Evolutionary conservation across 495 filamentous ascomycete genomes (phyloP), one percentile per base, ranked within the genome.

Genomic region (Corynascus novoguineensis): DNA sequence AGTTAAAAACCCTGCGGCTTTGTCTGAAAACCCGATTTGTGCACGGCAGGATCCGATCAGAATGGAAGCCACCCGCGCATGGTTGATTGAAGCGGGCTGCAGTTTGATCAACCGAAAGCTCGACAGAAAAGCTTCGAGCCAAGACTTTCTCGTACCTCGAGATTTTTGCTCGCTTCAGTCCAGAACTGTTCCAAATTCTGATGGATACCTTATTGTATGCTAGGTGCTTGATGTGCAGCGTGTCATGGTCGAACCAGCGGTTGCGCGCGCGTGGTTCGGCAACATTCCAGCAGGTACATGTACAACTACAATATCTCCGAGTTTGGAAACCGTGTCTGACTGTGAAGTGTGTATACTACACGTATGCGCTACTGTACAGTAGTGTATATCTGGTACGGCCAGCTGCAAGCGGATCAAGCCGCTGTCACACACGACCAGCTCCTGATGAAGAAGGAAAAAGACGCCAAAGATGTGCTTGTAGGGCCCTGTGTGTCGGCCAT

Each of bases 31-130:
- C n/a, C n/a, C n/a, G n/a, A 15, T 37, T 37, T 10, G 8, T 10
- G 2, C 11, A 3, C 35, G 19, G 34, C 34, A 2, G 12, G 6
- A 37, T 3, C 3, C 6, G 12, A 37, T 14, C 34, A n/a, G n/a
- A n/a, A n/a, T 37, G 6, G 34, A 37, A 11, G 34, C 27, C 46
- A 1, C 4, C 22, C 10, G 9, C 29, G 29, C 25, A 48, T 48
- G 25, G 27, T 5, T 50, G 21, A 51, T 49, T 17, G 14, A 21
- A 7, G 25, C 28, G 7, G 14, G 29, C 27, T n/a, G 29, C 24
- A 21, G 49, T 51, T 51, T 51, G 49, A 51, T 51, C 49, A 40
- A 27, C 34, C 12, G n/a, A n/a, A n/a, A n/a, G n/a, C 24, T 22
- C 9, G 10, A 32, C 25, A 3, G 28, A 34, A 19, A 28, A 17